These are phyloP conservation scores for Galerina sulciceps DNA, from an alignment of 768 basidiomycete genomes.

Conservation along the genomic window DNA sequence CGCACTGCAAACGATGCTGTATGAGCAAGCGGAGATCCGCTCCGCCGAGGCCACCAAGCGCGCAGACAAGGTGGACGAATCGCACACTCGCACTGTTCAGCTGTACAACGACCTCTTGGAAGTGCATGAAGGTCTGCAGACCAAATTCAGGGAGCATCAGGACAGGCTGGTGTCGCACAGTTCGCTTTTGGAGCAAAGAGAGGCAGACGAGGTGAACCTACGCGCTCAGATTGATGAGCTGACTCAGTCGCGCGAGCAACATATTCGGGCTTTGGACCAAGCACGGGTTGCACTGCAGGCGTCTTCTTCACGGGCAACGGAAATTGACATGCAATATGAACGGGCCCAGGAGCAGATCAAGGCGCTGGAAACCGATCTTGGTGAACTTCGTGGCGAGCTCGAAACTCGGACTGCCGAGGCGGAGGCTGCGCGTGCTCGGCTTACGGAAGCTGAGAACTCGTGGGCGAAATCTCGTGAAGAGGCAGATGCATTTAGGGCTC, in stretches of 20 bases:
- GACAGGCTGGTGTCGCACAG: constrained; percentile 76
- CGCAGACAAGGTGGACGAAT: constrained; percentile 73
- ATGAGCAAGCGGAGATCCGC: constrained; percentile 79
- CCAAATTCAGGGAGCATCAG: constrained; percentile 73
- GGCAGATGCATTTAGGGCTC: constrained; percentile 85
- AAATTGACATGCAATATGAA: constrained; percentile 76
- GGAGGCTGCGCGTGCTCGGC: constrained; percentile 64
- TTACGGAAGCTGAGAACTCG: constrained; percentile 84
- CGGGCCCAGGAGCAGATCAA: constrained; percentile 71
- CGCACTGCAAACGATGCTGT: constrained; percentile 76
- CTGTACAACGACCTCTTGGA: constrained; percentile 75
- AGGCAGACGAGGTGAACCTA: constrained; percentile 73
- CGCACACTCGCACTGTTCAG: constrained; percentile 64
- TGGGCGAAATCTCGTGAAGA: constrained; percentile 94
- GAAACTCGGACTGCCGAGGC: constrained; percentile 77
- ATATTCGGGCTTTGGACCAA: constrained; percentile 87
- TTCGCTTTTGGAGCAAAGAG: constrained; percentile 75
- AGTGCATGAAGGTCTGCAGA: constrained; percentile 61
- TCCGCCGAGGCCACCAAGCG: constrained; percentile 76
- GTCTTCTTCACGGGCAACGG: constrained; percentile 76
- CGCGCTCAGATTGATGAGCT: constrained; percentile 77
- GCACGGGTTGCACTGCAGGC: constrained; percentile 77
- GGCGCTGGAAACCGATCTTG: constrained; percentile 75
- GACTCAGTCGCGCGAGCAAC: constrained; percentile 73
- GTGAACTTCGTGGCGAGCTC: constrained; percentile 80